Evolutionary conservation across 2,329 filamentous ascomycete species (phyloP).

Genomic region (Ophiostoma populinum): DNA sequence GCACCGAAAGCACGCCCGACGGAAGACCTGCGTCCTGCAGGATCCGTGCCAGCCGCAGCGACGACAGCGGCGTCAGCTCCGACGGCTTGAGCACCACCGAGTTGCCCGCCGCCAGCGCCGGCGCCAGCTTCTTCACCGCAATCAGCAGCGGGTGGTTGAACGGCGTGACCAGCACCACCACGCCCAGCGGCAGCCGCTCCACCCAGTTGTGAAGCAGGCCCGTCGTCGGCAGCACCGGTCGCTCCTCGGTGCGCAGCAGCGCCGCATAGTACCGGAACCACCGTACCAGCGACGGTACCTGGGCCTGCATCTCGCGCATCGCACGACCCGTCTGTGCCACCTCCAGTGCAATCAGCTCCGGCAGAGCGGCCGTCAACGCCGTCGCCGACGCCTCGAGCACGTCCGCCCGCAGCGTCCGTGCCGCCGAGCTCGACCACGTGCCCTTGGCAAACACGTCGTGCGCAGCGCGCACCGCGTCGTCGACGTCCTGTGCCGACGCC

Average conservation of each 20-base stretch:
- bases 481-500: slow-evolving; percentile 27
- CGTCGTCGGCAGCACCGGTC: slow-evolving; percentile 45
- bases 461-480: slow-evolving; percentile 22
- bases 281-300: slow-evolving; percentile 45
- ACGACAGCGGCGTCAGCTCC: slow-evolving; percentile 44
- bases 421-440: slow-evolving; percentile 37
- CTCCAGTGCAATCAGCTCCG: slow-evolving; percentile 43
- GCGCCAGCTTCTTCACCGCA: slow-evolving; percentile 41
- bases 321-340: slow-evolving; percentile 51
- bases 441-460: slow-evolving; percentile 31
- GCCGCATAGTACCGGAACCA: slow-evolving; percentile 60
- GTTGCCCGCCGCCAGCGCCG: slow-evolving; percentile 42
- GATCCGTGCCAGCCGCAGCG: slow-evolving; percentile 40
- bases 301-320: slow-evolving; percentile 52
- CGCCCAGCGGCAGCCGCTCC: slow-evolving; percentile 36
- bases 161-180: slow-evolving; percentile 38
- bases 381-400: slow-evolving; percentile 42
- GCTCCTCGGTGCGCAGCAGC: slow-evolving; percentile 48
- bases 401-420: slow-evolving; percentile 36
- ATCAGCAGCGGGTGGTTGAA: slow-evolving; percentile 43
- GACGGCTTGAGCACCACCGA: slow-evolving; percentile 43
- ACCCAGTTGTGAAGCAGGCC: slow-evolving; percentile 42
- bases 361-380: slow-evolving; percentile 33
- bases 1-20: slow-evolving; percentile 48
- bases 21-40: slow-evolving; percentile 52